Percentiles rank a stretch among this genome's conserved stretches.
These are phyloP conservation scores for Didymella glomerata DNA, from an alignment of 2,329 filamentous ascomycete species.

Conservation along the genomic window DNA sequence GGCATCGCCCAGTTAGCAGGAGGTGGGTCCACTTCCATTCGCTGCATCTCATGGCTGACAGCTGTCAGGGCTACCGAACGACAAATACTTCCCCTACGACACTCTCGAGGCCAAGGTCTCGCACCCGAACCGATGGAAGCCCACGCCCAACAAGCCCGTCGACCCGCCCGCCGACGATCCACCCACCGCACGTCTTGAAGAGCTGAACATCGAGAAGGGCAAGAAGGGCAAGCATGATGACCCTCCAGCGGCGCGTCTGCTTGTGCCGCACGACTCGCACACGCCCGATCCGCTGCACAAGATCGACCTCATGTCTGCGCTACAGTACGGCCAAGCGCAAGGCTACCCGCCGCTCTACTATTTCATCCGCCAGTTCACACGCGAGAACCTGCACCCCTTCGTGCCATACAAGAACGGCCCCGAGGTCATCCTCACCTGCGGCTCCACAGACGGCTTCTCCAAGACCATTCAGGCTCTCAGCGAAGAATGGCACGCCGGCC, in stretches of 20 bases:
- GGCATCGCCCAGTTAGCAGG: slow-evolving; percentile 69
- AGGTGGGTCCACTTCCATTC: slow-evolving; percentile 52
- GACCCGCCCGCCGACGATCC: slow-evolving; percentile 51
- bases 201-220: slow-evolving; percentile 35
- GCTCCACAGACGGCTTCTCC: slow-evolving; percentile 83
- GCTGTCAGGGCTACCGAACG: slow-evolving; percentile 75
- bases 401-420: slow-evolving; percentile 80
- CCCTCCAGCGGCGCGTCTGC: slow-evolving; percentile 61
- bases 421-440: slow-evolving; percentile 80
- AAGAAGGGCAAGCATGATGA: slow-evolving; percentile 34
- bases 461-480: slow-evolving; percentile 80
- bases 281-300: slow-evolving; percentile 69
- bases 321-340: slow-evolving; percentile 86
- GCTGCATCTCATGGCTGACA: slow-evolving; percentile 23
- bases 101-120: slow-evolving; percentile 85
- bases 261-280: slow-evolving; percentile 73
- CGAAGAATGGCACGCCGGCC: slow-evolving; percentile 75
- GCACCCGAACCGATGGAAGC: slow-evolving; percentile 75
- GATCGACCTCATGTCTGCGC: slow-evolving; percentile 80
- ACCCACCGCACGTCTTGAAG: slow-evolving; percentile 36
- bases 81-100: slow-evolving; percentile 87
- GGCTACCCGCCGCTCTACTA: slow-evolving; percentile 81
- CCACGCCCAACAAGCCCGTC: slow-evolving; percentile 69
- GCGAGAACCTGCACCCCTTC: slow-evolving; percentile 79
- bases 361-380: slow-evolving; percentile 81